Percentiles rank a stretch among this genome's conserved stretches.
Conservation (phyloP, 169 alveolate genomes). For the Plasmodium vinckei region DNA sequence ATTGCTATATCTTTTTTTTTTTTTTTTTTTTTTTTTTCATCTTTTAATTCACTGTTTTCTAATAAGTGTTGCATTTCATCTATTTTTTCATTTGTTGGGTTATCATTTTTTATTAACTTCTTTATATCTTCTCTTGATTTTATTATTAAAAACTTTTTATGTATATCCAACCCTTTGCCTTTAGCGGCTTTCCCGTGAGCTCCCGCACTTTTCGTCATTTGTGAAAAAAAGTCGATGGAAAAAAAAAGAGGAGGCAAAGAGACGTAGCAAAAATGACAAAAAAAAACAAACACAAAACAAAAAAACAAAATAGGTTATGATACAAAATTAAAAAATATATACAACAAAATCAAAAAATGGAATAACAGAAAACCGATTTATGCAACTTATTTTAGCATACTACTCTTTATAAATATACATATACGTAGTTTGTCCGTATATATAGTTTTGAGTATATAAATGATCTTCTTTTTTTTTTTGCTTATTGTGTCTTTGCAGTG, state of each 20-base stretch:
- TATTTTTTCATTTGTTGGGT: conserved; percentile 53
- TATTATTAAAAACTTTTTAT: conserved; percentile 33
- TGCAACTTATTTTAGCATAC: too few relatives aligned
- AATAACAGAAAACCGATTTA: too few relatives aligned
- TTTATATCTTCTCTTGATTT: conserved; percentile 57
- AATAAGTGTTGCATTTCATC: conserved; percentile 15
- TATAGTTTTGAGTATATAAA: too few relatives aligned
- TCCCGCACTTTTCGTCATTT: conserved; percentile 43
- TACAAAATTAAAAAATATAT: too few relatives aligned
- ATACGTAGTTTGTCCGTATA: too few relatives aligned
- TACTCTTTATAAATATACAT: too few relatives aligned
- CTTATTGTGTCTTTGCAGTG: too few relatives aligned
- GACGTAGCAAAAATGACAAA: not conserved
- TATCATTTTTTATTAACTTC: conserved; percentile 56
- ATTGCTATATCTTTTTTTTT: conserved; percentile 66
- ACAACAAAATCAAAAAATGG: too few relatives aligned
- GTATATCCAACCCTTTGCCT: conserved; percentile 29
- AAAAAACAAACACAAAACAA: too few relatives aligned
- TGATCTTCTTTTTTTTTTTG: too few relatives aligned
- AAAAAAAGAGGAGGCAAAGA: conserved; percentile 14
- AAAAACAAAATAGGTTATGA: too few relatives aligned
- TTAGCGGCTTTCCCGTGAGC: conserved; percentile 11
- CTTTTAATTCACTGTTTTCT: conserved; percentile 38
- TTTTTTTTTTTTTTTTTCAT: conserved; percentile 63
- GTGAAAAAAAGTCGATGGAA: not conserved